Percentiles rank a stretch among this genome's conserved stretches.
Conservation (phyloP, 2,329 filamentous ascomycete genomes). For the Biscogniauxia sp. region DNA sequence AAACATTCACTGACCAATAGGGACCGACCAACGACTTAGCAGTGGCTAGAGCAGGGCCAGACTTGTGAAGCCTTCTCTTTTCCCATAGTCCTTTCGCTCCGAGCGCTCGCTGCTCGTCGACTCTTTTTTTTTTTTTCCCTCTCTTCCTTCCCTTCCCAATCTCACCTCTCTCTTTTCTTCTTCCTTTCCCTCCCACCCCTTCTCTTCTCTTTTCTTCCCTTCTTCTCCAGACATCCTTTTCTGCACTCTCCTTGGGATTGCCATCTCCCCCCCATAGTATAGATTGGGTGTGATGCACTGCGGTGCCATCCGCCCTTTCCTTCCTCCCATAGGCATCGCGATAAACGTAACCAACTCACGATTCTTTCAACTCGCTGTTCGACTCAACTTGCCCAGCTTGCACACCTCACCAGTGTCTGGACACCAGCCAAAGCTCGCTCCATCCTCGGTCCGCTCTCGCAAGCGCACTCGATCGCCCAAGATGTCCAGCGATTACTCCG, state of each 20-base stretch:
- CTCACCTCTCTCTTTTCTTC: constrained; percentile 24
- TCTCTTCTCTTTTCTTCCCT: constrained; percentile 30
- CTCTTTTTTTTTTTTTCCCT: background rate
- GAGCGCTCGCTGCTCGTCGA: constrained; percentile 15
- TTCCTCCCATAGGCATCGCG: constrained; percentile 3
- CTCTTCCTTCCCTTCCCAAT: constrained; percentile 17
- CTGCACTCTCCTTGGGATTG: constrained; percentile 15
- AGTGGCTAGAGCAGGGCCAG: constrained; percentile 10
- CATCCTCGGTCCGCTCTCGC: constrained; percentile 8
- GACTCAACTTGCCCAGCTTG: constrained; percentile 8
- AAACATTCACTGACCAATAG: background rate
- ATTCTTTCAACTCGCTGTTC: constrained; percentile 1
- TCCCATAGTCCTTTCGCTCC: background rate
- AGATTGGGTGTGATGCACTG: constrained; percentile 29
- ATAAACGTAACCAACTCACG: constrained; percentile 4
- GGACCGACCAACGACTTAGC: constrained; percentile 1
- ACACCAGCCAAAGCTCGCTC: background rate
- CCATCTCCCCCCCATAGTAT: constrained; percentile 15
- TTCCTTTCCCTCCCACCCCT: constrained; percentile 19
- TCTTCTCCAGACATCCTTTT: constrained; percentile 19
- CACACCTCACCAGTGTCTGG: background rate
- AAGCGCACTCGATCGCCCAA: constrained; percentile 23
- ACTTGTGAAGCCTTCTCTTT: constrained; percentile 21
- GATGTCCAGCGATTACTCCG: constrained; percentile 62
- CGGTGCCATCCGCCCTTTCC: constrained; percentile 28